Base-by-base conservation (phyloP, 129 eudicot species). In the Saussurea involucrata region DNA sequence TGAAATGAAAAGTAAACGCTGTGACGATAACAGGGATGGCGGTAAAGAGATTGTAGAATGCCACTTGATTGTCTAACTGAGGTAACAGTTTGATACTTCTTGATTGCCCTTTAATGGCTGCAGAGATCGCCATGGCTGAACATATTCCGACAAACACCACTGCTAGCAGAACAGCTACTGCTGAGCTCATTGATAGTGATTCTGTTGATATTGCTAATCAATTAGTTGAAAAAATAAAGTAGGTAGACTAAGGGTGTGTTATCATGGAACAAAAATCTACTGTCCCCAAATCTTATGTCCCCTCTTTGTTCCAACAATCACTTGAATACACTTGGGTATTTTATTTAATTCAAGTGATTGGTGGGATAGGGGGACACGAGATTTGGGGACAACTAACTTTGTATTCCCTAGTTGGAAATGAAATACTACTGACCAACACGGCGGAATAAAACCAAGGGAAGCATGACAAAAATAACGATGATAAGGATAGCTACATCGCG, bases 1-100 rank as follows among this genome's bases (percentile, higher is more conserved):
- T 95, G 82, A 95, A 95, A 74, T 95, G 97, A 74, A 95, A 95
- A n/a, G 98, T 95, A 78, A 95, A 95, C 33, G 98, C 97, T 9
- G 98, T 95, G 10, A 95, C 96, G 12, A 95, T 95, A 9, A 95
- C 97, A 40, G 98, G 97, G 27, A 88, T 73, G 34, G 98, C 96
- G 0, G 98, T 91, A 84, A 95, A 95, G 63, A 95, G 96, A 81
- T 95, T 81, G 70, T 87, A 95, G 87, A 91, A 91, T 42, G 94
- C 89, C 6, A 81, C 89, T 71, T 82, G 85, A 33, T 77, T 76
- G 73, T 88, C 84, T 57, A 95, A 69, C 21, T 91, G 73, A 3
- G 98, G 98, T 25, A 95, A 36, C 28, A 89, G 42, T 71, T 88
- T 83, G 27, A 85, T 87, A 53, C 77, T 86, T 75, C 71, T 60